Evolutionary conservation across 2,329 filamentous ascomycete species (phyloP).

Genomic region (Botrytis tulipae): DNA sequence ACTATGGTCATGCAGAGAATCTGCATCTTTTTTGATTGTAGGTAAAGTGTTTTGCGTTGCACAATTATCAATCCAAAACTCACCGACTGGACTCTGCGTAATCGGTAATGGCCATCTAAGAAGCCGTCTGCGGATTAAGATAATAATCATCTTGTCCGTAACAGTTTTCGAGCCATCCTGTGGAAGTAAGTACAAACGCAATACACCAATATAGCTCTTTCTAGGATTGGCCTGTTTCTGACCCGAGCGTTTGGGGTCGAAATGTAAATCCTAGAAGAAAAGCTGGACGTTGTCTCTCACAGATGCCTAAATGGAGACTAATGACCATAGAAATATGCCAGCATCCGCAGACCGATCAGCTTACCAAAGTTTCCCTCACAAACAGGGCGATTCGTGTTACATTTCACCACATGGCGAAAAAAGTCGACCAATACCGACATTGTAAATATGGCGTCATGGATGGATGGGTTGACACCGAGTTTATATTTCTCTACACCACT

Average conservation of each 20-base stretch:
- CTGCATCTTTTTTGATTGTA: neutral
- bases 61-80: constrained; percentile 16
- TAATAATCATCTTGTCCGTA: neutral
- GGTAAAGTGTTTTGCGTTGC: constrained; percentile 3
- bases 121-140: constrained; percentile 6
- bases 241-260: neutral
- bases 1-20: neutral
- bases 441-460: neutral
- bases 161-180: neutral
- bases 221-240: neutral
- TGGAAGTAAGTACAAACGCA: neutral
- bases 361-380: neutral
- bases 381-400: constrained; percentile 15
- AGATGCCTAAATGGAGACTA: neutral
- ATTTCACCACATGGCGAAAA: neutral
- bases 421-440: neutral
- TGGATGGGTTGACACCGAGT: constrained; percentile 1
- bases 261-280: neutral
- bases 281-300: neutral
- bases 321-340: constrained; percentile 1
- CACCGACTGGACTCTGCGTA: constrained; percentile 9
- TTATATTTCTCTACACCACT: constrained; percentile 73
- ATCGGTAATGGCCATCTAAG: neutral
- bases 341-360: constrained; percentile 13
- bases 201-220: neutral